Base-by-base conservation (phyloP, 805 yeast species). In the Nakazawaea laoshanensis region DNA sequence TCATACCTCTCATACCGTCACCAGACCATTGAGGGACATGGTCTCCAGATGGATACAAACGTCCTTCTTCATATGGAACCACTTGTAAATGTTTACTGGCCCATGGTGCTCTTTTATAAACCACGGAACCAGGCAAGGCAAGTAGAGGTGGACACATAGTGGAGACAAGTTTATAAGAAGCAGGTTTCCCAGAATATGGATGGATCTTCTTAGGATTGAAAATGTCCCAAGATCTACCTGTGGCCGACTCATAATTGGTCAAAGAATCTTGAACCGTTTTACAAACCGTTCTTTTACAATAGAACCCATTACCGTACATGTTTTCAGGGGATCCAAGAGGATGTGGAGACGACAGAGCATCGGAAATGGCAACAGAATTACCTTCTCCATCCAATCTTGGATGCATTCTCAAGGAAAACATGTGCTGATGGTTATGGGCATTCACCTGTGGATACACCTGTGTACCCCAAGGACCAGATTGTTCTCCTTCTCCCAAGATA, bases 381-480 rank as follows among this genome's bases (percentile, higher is more conserved):
- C 74, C 74, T 42, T 76, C 82, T 48, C 92, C 92, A 45, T 82
- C 92, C 41, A 82, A 61, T 65, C 86, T 71, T 44, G 94, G 89
- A 52, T 83, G 83, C 43, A 82, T 53, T 65, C 94, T 71, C 44
- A 82, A 64, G 13, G 85, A 70, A 57, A 82, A 82, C 61, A 82
- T 59, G 61, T 82, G 92, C 67, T 83, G 94, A 60, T 82, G 94
- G 57, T 82, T 81, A 61, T 82, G 89, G 26, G 94, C 94, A 49
- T 79, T 79, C 36, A 77, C 84, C 43, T 73, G 70, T 38, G 92
- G 92, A 55, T 80, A 81, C 33, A 82, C 89, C 46, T 67, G 65
- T 20, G 89, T 78, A 38, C 89, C 94, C 79, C 82, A 82, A 46
- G 84, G 85, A 15, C 78, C 80, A 42, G 70, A 51, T 27, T 66